Conservation (phyloP, 2,329 filamentous ascomycete species). For the Pseudocercospora vitis region DNA sequence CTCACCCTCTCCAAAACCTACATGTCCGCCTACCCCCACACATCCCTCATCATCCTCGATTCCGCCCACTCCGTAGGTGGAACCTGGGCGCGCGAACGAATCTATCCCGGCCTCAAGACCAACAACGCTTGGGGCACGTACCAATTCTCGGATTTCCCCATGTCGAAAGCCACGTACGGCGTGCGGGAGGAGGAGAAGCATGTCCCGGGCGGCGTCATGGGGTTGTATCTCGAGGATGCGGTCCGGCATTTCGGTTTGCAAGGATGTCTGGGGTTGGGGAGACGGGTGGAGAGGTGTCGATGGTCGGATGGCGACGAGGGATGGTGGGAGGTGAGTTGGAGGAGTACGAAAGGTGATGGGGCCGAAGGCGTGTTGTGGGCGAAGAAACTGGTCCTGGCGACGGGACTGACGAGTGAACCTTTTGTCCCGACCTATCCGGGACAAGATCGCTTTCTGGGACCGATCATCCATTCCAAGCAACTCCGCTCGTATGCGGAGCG, state of each 20-base stretch:
- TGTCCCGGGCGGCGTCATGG: slow-evolving; percentile 57
- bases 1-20: slow-evolving; percentile 50
- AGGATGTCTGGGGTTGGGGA: slow-evolving; percentile 49
- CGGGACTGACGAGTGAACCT: slow-evolving; percentile 58
- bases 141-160: slow-evolving; percentile 71
- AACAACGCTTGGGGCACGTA: slow-evolving; percentile 73
- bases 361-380: slow-evolving; percentile 9
- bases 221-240: slow-evolving; percentile 58
- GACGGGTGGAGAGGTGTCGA: slow-evolving; percentile 51
- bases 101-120: slow-evolving; percentile 67
- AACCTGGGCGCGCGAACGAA: slow-evolving; percentile 65
- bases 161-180: slow-evolving; percentile 50
- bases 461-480: slow-evolving; percentile 57
- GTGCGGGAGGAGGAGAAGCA: slow-evolving; percentile 53
- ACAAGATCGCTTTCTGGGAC: slow-evolving; percentile 49
- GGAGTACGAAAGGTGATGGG: not conserved
- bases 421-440: slow-evolving; percentile 53
- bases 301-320: slow-evolving; percentile 16
- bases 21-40: slow-evolving; percentile 41
- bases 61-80: slow-evolving; percentile 54
- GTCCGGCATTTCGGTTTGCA: slow-evolving; percentile 52
- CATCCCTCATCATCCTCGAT: slow-evolving; percentile 41
- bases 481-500: slow-evolving; percentile 44
- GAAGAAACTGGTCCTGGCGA: slow-evolving; percentile 58
- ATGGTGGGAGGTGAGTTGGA: not conserved